Evolutionary conservation across 208 protist genomes (phyloP).

Genomic region (Leishmania tarentolae): DNA sequence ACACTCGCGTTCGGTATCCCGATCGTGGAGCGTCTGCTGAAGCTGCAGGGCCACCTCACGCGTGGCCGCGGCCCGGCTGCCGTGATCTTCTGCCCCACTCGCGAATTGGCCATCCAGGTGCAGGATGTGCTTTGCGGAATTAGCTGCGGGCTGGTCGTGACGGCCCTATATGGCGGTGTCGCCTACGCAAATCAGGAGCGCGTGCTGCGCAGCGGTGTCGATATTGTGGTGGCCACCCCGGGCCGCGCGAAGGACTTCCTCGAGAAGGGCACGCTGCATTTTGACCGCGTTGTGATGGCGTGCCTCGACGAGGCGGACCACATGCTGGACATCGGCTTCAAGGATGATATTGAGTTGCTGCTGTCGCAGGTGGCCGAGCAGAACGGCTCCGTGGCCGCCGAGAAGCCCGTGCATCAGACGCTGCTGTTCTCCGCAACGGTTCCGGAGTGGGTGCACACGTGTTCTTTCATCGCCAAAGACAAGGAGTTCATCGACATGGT

Average conservation of each 20-base stretch:
- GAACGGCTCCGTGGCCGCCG: slow-evolving; percentile 88
- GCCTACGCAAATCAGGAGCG: slow-evolving; percentile 93
- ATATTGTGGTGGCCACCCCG: slow-evolving; percentile 98
- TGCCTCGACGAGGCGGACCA: slow-evolving; percentile 99
- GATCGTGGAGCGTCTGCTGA: slow-evolving; percentile 80
- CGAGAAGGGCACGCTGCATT: slow-evolving; percentile 94
- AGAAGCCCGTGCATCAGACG: slow-evolving; percentile 82
- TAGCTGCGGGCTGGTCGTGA: slow-evolving; percentile 93
- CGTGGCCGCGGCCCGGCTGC: slow-evolving; percentile 87
- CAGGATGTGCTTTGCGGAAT: slow-evolving; percentile 93
- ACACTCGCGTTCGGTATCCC: slow-evolving; percentile 95
- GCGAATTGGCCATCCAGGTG: slow-evolving; percentile 98
- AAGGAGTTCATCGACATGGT: slow-evolving; percentile 96
- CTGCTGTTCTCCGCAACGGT: slow-evolving; percentile 95
- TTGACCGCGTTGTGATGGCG: slow-evolving; percentile 91
- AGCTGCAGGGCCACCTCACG: slow-evolving; percentile 22
- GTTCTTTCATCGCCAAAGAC: slow-evolving; percentile 78
- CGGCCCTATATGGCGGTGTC: slow-evolving; percentile 93
- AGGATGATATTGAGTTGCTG: slow-evolving; percentile 95
- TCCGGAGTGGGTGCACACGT: slow-evolving; percentile 90
- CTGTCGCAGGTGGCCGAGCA: slow-evolving; percentile 90
- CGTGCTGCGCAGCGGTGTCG: slow-evolving; percentile 95
- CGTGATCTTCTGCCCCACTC: slow-evolving; percentile 97
- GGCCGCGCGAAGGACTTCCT: slow-evolving; percentile 99
- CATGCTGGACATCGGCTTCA: slow-evolving; percentile 99